Base-by-base conservation (phyloP, 441 rosid species). In the Mallotus japonicus region DNA sequence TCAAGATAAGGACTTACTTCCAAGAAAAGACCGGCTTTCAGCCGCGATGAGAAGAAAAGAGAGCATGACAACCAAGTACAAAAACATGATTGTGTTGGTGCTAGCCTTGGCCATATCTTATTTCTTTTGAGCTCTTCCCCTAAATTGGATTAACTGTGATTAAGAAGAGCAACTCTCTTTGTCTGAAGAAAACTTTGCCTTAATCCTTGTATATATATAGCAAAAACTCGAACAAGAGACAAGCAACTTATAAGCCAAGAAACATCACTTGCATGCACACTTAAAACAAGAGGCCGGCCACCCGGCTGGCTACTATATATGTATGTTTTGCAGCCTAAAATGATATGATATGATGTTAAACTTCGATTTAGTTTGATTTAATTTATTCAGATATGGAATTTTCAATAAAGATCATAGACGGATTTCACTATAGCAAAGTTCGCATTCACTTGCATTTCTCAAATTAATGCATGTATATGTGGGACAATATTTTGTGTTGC, bases 271-370 rank as follows among this genome's bases (percentile, higher is more conserved):
- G 32, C 1, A 28, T 28, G 13, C 5, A 16, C 49, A 19, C 15
- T 14, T 70, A n/a, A 58, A 70, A 70, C 73, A 70, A 70, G 73
- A 70, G 53, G 69, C 56, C 69, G 73, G 73, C 65, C 11, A 2
- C 32, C 3, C 32, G 32, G 32, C 32, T 24, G 28, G 12, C 61
- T 19, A 57, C 32, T 57, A 15, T 53, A 2, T 14, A 11, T 56
- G 3, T 53, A 2, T 16, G 16, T 62, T 7, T 63, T 63, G 32
- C 65, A 62, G 65, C 12, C 22, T 28, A 22, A 28, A 28, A 15
- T 32, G 40, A 32, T 28, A 22, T 6, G 3, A 28, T 28, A 28
- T 28, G 32, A 28, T 28, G 32, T 57, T 6, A 59, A n/a, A 5
- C 20, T 46, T 64, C 16, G 0, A 40, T n/a, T 10, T 10, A 2